Conservation (phyloP, 208 protist species). For the Crithidia fasciculata region DNA sequence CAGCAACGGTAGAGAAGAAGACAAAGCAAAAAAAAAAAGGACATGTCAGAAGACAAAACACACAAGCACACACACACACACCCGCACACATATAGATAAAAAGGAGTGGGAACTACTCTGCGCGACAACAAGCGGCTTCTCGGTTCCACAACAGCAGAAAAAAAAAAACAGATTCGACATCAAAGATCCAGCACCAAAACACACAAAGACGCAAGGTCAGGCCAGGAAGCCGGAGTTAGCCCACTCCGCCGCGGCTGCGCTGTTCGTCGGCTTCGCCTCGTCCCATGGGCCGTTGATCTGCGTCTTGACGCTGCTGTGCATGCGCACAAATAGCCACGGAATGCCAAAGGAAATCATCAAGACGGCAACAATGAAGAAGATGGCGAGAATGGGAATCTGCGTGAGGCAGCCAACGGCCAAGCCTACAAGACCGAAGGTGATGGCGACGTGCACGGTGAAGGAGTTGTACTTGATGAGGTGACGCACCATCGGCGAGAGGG, state of each 20-base stretch:
- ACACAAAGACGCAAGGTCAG: conserved; percentile 25
- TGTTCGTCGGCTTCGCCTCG: conserved; percentile 93
- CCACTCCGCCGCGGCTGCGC: conserved; percentile 90
- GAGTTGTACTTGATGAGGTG: conserved; percentile 69
- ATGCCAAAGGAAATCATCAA: conserved; percentile 74
- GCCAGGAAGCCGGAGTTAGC: conserved; percentile 81
- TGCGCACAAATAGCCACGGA: conserved; percentile 76
- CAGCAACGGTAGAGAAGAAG: no score
- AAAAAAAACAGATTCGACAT: background rate
- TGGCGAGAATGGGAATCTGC: conserved; percentile 60
- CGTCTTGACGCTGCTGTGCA: conserved; percentile 81
- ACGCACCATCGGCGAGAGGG: conserved; percentile 78
- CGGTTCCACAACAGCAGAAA: background rate
- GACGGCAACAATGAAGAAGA: conserved; percentile 60
- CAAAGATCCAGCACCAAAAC: conserved; percentile 13
- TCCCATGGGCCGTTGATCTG: conserved; percentile 94
- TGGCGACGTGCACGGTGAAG: conserved; percentile 62
- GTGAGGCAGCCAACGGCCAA: conserved; percentile 58
- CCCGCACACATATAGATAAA: background rate
- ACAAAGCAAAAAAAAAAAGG: no score
- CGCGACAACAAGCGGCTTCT: background rate
- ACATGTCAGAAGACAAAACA: no score
- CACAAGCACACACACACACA: no score
- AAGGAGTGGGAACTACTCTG: background rate
- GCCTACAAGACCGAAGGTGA: conserved; percentile 72